Evolutionary conservation across 2,329 filamentous ascomycete species (phyloP), one percentile per base, ranked within the genome.

Genomic region (Calonectria crousiana): DNA sequence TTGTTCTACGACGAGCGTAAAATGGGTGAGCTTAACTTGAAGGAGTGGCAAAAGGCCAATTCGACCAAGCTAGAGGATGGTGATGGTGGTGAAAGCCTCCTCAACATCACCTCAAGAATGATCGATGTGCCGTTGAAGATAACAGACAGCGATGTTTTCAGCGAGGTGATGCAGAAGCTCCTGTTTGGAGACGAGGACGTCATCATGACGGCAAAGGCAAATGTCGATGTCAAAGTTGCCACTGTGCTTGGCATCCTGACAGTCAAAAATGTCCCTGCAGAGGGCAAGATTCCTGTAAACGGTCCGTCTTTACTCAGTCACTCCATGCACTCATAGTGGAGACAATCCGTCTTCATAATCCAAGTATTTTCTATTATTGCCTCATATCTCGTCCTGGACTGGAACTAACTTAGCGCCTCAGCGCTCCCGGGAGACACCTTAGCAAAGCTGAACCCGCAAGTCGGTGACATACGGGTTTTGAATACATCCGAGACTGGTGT

Each of bases 221-320:
- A 90, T 53, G 95, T 98, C 72, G 95, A 98, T 84, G 94, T 96
- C 77, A 92, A 94, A 81, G 91, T 98, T 67, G 89, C 92, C 73
- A 98, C 96, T 36, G 93, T 94, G 32, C 88, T 99, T 76, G 97
- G 97, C 64, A 88, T 93, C 78, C 91, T 98, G 81, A 90, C 93
- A 69, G 88, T 98, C 80, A 95, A 95, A 84, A 92, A 93, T 78
- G 93, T 99, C 81, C 96, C 96, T 62, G 95, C 92, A 84, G 90
- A 95, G 87, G 96, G 97, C 79, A 91, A 93, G 81, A 93, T 99
- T 82, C 94, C 94, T 85, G 92, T 98, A 88, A 97, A 98, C 91
- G 94, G 95, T 98, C 93, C 92, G 96, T 95, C 89, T 85, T 89
- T 88, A 86, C 90, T 87, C 83, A 82, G 81, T 84, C 83, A 79